These are phyloP conservation scores for Amesomyces nigricolor DNA, from an alignment of 2,329 filamentous ascomycete genomes.

Conservation along the genomic window DNA sequence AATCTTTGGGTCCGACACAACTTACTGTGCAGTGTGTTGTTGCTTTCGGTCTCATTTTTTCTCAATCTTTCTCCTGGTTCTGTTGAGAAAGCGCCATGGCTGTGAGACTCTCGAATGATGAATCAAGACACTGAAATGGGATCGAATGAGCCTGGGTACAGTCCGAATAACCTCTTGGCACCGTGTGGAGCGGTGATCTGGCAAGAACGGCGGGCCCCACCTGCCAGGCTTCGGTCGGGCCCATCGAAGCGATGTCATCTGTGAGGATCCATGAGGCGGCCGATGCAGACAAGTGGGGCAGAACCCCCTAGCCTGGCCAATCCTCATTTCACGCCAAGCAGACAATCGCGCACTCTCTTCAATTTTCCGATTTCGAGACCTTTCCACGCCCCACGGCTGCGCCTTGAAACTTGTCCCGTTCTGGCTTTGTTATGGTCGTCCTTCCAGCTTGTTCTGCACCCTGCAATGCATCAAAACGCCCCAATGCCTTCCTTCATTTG, in stretches of 20 bases:
- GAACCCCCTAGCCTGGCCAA: neutral
- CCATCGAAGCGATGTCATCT: conserved; percentile 20
- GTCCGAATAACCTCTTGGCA: too few relatives aligned
- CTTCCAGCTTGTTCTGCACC: neutral
- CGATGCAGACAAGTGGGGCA: conserved; percentile 19
- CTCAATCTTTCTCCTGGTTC: too few relatives aligned
- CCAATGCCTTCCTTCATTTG: neutral
- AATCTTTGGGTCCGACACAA: too few relatives aligned
- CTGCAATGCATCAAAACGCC: neutral
- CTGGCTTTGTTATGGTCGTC: neutral
- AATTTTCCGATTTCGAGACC: too few relatives aligned
- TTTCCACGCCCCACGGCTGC: neutral
- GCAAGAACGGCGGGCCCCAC: neutral
- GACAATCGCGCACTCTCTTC: too few relatives aligned
- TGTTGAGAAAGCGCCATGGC: too few relatives aligned
- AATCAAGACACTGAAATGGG: too few relatives aligned
- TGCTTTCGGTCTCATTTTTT: too few relatives aligned
- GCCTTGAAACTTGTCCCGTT: conserved; percentile 5
- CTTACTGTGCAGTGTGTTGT: too few relatives aligned
- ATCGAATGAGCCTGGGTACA: too few relatives aligned
- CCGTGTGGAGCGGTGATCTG: too few relatives aligned
- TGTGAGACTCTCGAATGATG: too few relatives aligned
- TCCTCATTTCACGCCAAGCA: neutral
- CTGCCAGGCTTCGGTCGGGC: conserved; percentile 1
- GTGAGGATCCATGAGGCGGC: conserved; percentile 6